Percentiles rank a stretch among this genome's conserved stretches.
These are phyloP conservation scores for Dalbergia oliveri DNA, from an alignment of 306 rosid genomes.

Conservation along the genomic window DNA sequence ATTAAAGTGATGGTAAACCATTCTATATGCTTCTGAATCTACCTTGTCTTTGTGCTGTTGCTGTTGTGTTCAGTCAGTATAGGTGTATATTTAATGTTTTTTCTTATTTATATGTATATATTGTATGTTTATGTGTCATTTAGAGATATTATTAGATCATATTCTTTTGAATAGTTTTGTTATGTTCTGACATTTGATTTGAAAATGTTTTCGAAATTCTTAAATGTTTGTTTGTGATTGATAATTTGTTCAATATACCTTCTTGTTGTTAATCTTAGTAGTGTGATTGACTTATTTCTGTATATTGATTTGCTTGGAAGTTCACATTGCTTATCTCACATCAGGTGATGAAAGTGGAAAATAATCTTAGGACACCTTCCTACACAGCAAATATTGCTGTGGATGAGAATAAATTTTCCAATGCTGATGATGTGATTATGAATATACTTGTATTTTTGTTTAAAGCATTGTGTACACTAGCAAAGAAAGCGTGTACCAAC, in stretches of 20 bases:
- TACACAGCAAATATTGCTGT: conserved; percentile 50
- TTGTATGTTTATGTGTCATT: no score
- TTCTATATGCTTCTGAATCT: conserved; percentile 51
- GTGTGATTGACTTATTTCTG: background rate
- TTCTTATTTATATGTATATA: no score
- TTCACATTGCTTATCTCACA: background rate
- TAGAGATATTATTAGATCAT: no score
- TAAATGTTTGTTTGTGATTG: no score
- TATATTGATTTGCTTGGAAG: background rate
- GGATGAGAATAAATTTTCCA: conserved; percentile 59
- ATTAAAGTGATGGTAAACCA: conserved; percentile 36
- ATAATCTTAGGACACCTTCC: conserved; percentile 70
- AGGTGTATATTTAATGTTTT: no score
- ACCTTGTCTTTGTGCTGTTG: background rate
- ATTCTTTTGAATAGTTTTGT: no score
- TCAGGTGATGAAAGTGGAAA: conserved; percentile 62
- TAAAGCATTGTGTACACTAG: no score
- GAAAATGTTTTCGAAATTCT: no score
- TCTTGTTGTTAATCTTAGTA: background rate
- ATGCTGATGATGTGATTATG: conserved; percentile 43
- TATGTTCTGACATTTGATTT: no score
- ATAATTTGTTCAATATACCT: no score
- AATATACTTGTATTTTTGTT: no score
- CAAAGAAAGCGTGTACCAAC: no score
- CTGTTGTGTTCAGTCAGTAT: background rate